Evolutionary conservation across 2,329 filamentous ascomycete species (phyloP).

Genomic region (Parafenestella ontariensis): DNA sequence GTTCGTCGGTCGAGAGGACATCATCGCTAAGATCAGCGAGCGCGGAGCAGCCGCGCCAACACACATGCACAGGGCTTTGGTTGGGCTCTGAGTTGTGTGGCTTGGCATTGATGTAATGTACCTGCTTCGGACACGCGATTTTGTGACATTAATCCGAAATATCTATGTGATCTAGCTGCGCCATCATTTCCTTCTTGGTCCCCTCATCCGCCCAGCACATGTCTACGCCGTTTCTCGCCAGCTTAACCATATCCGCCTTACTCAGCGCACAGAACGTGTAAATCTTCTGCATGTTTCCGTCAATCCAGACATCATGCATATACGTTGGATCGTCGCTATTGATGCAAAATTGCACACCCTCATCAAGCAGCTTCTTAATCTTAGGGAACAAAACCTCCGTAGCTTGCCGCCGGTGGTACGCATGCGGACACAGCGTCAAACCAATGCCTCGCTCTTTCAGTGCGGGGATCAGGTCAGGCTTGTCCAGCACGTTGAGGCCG

Average conservation of each 20-base stretch:
- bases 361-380: conserved; percentile 39
- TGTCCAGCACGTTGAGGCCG: conserved; percentile 50
- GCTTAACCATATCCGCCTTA: conserved; percentile 52
- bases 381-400: conserved; percentile 53
- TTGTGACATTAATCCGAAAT: not conserved
- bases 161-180: conserved; percentile 9
- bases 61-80: too few species aligned
- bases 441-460: conserved; percentile 45
- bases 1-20: too few species aligned
- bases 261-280: conserved; percentile 52
- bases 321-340: conserved; percentile 60
- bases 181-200: conserved; percentile 40
- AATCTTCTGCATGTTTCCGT: conserved; percentile 56
- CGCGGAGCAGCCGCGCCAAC: too few species aligned
- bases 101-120: too few species aligned
- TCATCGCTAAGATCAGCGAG: too few species aligned
- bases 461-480: conserved; percentile 40
- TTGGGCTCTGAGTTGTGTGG: too few species aligned
- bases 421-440: conserved; percentile 53
- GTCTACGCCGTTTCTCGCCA: conserved; percentile 54
- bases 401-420: conserved; percentile 37
- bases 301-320: conserved; percentile 60
- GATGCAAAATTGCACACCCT: conserved; percentile 56
- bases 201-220: conserved; percentile 56
- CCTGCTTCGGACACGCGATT: too few species aligned